phyloP scores from a whole-genome alignment of 345 rosid genomes.

The Arabidopsis suecica region DNA sequence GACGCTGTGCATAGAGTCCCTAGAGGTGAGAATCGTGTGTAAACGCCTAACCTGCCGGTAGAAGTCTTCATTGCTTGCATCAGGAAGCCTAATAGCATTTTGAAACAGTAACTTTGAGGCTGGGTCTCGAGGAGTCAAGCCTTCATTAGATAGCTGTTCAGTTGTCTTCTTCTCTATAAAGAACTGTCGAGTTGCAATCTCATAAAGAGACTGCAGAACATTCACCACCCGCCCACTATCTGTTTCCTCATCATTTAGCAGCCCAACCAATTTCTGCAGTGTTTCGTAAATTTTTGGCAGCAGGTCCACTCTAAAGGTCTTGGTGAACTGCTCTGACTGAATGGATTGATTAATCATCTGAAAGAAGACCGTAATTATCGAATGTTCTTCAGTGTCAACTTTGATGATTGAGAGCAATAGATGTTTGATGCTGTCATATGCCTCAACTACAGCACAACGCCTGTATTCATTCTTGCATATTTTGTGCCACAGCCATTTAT shows the following conservation, averaged over 20 bases:
- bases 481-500: conserved; percentile 96
- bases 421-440: conserved; percentile 83
- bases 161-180: conserved; percentile 65
- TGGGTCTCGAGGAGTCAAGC: conserved; percentile 80
- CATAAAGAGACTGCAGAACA: conserved; percentile 86
- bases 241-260: conserved; percentile 58
- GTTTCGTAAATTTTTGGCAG: conserved; percentile 73
- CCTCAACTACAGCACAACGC: conserved; percentile 91
- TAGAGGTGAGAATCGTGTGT: conserved; percentile 82
- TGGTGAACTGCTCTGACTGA: conserved; percentile 76
- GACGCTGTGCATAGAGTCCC: conserved; percentile 87
- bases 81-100: conserved; percentile 79
- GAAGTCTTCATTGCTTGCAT: conserved; percentile 66
- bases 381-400: conserved; percentile 81
- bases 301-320: conserved; percentile 71
- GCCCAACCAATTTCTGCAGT: conserved; percentile 73
- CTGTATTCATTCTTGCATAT: conserved; percentile 89
- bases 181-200: conserved; percentile 81
- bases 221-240: conserved; percentile 78
- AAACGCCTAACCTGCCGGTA: conserved; percentile 88
- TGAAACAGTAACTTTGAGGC: conserved; percentile 78
- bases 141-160: conserved; percentile 68
- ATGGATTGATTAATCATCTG: conserved; percentile 79
- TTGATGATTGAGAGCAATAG: conserved; percentile 72
- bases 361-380: conserved; percentile 71